These are phyloP conservation scores for Rhododendron griersonianum DNA, from an alignment of 148 eudicot genomes.

Conservation along the genomic window DNA sequence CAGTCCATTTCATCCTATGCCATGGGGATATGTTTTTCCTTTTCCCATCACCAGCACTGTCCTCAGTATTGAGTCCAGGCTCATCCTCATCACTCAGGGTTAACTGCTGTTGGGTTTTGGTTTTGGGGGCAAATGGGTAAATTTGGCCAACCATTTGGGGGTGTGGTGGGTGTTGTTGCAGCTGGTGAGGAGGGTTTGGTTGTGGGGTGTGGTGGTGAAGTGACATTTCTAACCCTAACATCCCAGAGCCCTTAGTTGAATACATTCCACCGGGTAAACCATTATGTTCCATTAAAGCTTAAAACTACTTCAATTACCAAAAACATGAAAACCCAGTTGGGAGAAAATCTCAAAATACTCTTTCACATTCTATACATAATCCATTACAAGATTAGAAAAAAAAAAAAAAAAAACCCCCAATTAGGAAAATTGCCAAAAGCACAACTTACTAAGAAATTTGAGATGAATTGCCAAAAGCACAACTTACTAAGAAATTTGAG, in stretches of 20 bases:
- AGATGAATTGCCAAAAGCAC: background rate
- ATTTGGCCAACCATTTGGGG: slow-evolving; percentile 30
- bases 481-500: background rate
- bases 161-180: slow-evolving; percentile 26
- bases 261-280: slow-evolving; percentile 42
- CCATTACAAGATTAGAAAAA: background rate
- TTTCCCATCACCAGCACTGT: slow-evolving; percentile 40
- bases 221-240: slow-evolving; percentile 60
- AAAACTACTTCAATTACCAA: background rate
- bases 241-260: slow-evolving; percentile 34
- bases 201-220: slow-evolving; percentile 25
- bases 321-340: background rate
- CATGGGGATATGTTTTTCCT: slow-evolving; percentile 62
- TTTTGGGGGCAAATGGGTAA: slow-evolving; percentile 24
- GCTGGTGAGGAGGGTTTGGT: slow-evolving; percentile 20
- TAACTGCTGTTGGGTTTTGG: slow-evolving; percentile 38
- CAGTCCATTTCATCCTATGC: slow-evolving; percentile 99
- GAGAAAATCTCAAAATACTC: background rate
- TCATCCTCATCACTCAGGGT: slow-evolving; percentile 75
- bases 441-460: background rate
- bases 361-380: background rate
- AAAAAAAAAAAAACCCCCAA: background rate
- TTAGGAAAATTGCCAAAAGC: background rate
- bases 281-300: slow-evolving; percentile 44
- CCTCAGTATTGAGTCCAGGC: slow-evolving; percentile 39